Conservation (phyloP, 257 asterid species). For the Orobanche coerulescens region DNA sequence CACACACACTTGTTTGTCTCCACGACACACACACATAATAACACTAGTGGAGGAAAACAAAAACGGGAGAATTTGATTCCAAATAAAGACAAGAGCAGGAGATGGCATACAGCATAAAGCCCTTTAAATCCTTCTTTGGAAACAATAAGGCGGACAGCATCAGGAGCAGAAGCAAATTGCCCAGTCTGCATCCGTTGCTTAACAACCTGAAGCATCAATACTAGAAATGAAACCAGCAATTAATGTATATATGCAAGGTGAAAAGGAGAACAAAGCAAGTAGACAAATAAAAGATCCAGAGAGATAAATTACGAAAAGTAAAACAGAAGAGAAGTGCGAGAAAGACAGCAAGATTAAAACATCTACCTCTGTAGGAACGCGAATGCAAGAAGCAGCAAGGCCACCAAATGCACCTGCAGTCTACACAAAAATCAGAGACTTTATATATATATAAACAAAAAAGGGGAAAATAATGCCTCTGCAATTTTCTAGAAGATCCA, state of each 20-base stretch:
- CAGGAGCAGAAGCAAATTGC: slow-evolving; percentile 88
- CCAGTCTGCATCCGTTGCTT: slow-evolving; percentile 95
- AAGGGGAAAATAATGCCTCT: background rate
- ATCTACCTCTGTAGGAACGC: slow-evolving; percentile 93
- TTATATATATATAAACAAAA: slow-evolving; percentile 8
- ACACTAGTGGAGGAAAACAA: slow-evolving; percentile 10
- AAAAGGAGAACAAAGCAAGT: slow-evolving; percentile 14
- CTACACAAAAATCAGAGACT: slow-evolving; percentile 31
- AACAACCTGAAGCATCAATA: slow-evolving; percentile 63
- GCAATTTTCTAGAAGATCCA: slow-evolving; percentile 11
- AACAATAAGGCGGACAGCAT: slow-evolving; percentile 75
- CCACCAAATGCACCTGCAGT: slow-evolving; percentile 98
- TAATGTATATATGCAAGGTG: slow-evolving; percentile 7
- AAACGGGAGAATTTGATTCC: slow-evolving; percentile 3
- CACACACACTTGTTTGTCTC: too few species aligned
- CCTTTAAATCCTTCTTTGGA: slow-evolving; percentile 86
- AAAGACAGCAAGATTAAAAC: slow-evolving; percentile 9
- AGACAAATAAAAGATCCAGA: slow-evolving; percentile 11
- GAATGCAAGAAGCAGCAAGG: slow-evolving; percentile 86
- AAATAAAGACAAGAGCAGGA: background rate
- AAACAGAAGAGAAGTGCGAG: background rate
- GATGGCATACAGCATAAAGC: slow-evolving; percentile 72
- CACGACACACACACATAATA: background rate
- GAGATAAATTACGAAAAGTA: background rate
- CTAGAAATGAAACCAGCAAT: slow-evolving; percentile 26